phyloP scores from a whole-genome alignment of 2,329 filamentous ascomycete species.

The Penicillium italicum region DNA sequence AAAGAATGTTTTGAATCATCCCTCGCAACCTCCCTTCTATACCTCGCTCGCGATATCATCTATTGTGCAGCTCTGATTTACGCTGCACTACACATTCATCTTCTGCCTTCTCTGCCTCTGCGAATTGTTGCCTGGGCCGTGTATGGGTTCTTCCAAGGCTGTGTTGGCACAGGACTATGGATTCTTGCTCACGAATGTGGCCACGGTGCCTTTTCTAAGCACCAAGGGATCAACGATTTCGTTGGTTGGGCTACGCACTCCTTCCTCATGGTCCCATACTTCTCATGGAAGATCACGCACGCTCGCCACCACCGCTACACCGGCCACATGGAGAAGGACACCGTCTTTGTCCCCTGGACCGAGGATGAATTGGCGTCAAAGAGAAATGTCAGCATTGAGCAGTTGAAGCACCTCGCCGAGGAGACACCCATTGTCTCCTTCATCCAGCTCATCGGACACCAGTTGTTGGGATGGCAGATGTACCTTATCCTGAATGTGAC shows the following conservation, averaged over 20 bases:
- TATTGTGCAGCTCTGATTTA: conserved; percentile 51
- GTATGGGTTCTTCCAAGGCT: conserved; percentile 63
- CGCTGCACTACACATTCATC: conserved; percentile 54
- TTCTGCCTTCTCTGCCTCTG: conserved; percentile 44
- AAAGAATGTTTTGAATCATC: conserved; percentile 60
- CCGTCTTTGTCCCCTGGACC: conserved; percentile 58
- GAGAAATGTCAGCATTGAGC: conserved; percentile 46
- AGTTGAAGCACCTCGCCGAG: conserved; percentile 53
- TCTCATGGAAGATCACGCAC: conserved; percentile 70
- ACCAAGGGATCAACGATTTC: conserved; percentile 56
- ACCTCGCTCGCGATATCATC: conserved; percentile 55
- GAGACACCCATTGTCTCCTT: conserved; percentile 60
- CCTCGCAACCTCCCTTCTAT: conserved; percentile 51
- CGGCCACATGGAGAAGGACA: conserved; percentile 65
- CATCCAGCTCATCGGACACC: conserved; percentile 56
- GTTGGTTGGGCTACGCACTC: conserved; percentile 65
- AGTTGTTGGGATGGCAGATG: conserved; percentile 61
- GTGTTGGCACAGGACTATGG: conserved; percentile 66
- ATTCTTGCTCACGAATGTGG: conserved; percentile 69
- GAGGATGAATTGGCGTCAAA: conserved; percentile 33
- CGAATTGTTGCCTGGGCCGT: conserved; percentile 52
- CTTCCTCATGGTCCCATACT: conserved; percentile 64
- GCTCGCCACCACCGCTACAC: conserved; percentile 66
- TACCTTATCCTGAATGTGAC: conserved; percentile 61
- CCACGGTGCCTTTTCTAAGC: conserved; percentile 63